Conservation (phyloP, 73 alveolate genomes). For the Breviolum minutum region DNA sequence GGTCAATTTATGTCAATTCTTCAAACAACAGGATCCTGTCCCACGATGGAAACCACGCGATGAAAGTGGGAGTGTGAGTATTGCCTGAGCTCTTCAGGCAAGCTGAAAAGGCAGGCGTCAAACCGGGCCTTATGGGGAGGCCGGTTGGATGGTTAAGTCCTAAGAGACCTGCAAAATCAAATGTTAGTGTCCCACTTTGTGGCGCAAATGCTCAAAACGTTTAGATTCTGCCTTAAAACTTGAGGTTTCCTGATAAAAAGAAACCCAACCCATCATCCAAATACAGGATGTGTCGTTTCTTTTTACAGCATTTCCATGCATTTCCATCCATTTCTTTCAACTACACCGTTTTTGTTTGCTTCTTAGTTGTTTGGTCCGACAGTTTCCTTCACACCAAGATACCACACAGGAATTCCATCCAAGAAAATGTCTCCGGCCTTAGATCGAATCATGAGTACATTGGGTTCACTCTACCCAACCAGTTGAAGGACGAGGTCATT, state of each 20-base stretch:
- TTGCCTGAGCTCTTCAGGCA: background rate
- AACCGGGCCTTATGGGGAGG: background rate
- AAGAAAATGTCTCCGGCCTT: slow-evolving; percentile 34
- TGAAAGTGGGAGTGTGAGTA: slow-evolving; percentile 65
- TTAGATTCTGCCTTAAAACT: background rate
- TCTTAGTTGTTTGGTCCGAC: too few relatives aligned
- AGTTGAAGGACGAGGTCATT: too few relatives aligned
- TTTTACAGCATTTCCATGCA: background rate
- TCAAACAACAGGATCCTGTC: slow-evolving; percentile 38
- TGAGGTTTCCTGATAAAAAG: background rate
- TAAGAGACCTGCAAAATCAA: too few relatives aligned
- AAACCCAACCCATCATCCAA: background rate
- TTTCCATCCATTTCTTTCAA: background rate
- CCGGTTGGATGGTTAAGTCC: background rate
- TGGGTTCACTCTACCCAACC: background rate
- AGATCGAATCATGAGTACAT: background rate
- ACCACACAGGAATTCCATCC: slow-evolving; percentile 45
- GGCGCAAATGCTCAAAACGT: too few relatives aligned
- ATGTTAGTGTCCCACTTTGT: too few relatives aligned
- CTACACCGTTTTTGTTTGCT: background rate
- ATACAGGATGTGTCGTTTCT: background rate
- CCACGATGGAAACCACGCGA: slow-evolving; percentile 79
- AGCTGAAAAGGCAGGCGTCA: background rate
- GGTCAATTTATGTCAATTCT: too few relatives aligned
- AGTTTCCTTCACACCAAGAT: background rate